Evolutionary conservation across 371 early-diverging fungal genomes (phyloP).

Genomic region (Rhizopus sp.): DNA sequence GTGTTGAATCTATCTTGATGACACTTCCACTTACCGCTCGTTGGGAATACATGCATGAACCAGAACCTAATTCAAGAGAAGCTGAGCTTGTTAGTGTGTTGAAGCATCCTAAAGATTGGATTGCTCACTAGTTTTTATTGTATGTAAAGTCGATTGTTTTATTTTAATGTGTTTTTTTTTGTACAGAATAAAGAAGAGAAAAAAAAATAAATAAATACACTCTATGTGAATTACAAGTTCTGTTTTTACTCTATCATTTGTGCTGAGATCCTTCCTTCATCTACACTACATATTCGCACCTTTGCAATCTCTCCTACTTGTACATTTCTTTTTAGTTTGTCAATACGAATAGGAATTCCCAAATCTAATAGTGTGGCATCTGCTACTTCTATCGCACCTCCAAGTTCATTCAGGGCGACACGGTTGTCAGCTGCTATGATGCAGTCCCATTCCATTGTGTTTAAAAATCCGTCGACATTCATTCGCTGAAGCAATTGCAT

Average conservation of each 20-base stretch:
- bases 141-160: neutral
- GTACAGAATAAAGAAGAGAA: neutral
- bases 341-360: constrained; percentile 37
- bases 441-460: constrained; percentile 34
- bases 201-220: neutral
- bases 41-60: constrained; percentile 88
- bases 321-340: constrained; percentile 21
- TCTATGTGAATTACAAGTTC: neutral
- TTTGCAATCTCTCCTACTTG: constrained; percentile 36
- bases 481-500: constrained; percentile 34
- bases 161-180: constrained; percentile 1
- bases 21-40: constrained; percentile 82
- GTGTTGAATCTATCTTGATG: constrained; percentile 89
- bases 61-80: constrained; percentile 70
- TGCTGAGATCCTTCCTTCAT: constrained; percentile 28
- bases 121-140: constrained; percentile 17
- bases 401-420: constrained; percentile 23
- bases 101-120: constrained; percentile 86
- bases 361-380: constrained; percentile 38
- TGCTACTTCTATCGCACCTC: constrained; percentile 34
- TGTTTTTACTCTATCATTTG: constrained; percentile 14
- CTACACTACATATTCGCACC: constrained; percentile 27
- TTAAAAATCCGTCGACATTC: constrained; percentile 21
- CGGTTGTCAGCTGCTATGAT: constrained; percentile 18
- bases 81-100: constrained; percentile 76